Evolutionary conservation across 177 flowering plant genomes (phyloP).

Genomic region (Vitis hybrid): DNA sequence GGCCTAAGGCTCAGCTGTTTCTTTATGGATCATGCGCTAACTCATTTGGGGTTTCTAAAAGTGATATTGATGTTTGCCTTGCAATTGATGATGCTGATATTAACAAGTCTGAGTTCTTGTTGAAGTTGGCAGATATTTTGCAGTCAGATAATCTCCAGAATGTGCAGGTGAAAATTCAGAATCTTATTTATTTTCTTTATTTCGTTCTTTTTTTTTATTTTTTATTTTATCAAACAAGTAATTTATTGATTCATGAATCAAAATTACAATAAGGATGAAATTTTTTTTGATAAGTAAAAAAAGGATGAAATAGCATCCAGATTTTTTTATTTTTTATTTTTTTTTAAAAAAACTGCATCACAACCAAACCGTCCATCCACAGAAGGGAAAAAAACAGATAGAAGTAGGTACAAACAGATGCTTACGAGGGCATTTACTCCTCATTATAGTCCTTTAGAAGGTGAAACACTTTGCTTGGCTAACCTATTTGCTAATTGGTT

Average conservation of each 20-base stretch:
- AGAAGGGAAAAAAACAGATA: too few species aligned
- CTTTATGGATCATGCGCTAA: constrained; percentile 97
- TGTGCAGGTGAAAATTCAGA: constrained; percentile 67
- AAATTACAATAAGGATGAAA: too few species aligned
- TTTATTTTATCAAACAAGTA: background rate
- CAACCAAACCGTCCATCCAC: too few species aligned
- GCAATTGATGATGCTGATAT: constrained; percentile 52
- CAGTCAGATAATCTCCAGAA: constrained; percentile 76
- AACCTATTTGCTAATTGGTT: too few species aligned
- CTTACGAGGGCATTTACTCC: too few species aligned
- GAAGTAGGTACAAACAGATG: too few species aligned
- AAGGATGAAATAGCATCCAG: too few species aligned
- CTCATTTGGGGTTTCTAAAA: constrained; percentile 88
- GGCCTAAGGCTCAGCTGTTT: constrained; percentile 81
- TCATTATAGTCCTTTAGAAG: too few species aligned
- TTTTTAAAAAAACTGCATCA: too few species aligned
- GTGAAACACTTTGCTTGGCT: too few species aligned
- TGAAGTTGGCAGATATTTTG: constrained; percentile 85
- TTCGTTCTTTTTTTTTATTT: background rate
- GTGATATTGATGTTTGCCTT: constrained; percentile 97
- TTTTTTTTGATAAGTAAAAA: too few species aligned
- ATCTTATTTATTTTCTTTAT: background rate
- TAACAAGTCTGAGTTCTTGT: constrained; percentile 70
- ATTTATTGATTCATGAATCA: background rate
- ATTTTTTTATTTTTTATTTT: too few species aligned